Conservation (phyloP, 2,329 filamentous ascomycete genomes). For the Catunica adiposa region DNA sequence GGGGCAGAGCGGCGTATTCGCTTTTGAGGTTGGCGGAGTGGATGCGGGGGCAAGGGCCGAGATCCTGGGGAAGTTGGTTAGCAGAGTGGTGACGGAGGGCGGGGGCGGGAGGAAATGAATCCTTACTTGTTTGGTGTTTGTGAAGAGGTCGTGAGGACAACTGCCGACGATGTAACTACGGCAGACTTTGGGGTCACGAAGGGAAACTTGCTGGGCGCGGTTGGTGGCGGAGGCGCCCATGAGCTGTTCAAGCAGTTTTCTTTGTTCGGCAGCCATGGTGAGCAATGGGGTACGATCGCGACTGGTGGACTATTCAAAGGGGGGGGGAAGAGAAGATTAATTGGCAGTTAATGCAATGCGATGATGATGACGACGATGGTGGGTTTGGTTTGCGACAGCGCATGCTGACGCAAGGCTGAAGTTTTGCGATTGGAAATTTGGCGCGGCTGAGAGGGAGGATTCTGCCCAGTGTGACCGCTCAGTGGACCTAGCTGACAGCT, state of each 20-base stretch:
- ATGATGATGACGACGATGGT: background rate
- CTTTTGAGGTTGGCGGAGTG: constrained; percentile 78
- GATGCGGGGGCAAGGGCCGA: constrained; percentile 73
- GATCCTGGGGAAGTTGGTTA: constrained; percentile 37
- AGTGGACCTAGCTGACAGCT: background rate
- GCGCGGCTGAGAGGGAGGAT: background rate
- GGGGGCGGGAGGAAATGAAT: constrained; percentile 31
- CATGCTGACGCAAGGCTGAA: background rate
- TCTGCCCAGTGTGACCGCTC: background rate
- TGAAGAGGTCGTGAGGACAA: constrained; percentile 97
- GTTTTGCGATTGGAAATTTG: too few relatives aligned
- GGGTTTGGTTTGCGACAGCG: background rate
- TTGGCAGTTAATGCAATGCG: too few relatives aligned
- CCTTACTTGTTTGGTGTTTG: constrained; percentile 76
- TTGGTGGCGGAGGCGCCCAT: constrained; percentile 62
- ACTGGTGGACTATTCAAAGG: too few relatives aligned
- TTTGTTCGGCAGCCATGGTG: constrained; percentile 86
- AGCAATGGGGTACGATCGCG: background rate
- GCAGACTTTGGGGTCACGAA: constrained; percentile 87
- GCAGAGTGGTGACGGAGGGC: constrained; percentile 79
- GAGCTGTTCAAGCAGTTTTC: constrained; percentile 95
- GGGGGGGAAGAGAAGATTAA: too few relatives aligned
- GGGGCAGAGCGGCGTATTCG: constrained; percentile 64
- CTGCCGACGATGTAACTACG: constrained; percentile 85
- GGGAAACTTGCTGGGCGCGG: constrained; percentile 64